These are phyloP conservation scores for Patellaria atrata DNA, from an alignment of 495 filamentous ascomycete genomes.

Conservation along the genomic window DNA sequence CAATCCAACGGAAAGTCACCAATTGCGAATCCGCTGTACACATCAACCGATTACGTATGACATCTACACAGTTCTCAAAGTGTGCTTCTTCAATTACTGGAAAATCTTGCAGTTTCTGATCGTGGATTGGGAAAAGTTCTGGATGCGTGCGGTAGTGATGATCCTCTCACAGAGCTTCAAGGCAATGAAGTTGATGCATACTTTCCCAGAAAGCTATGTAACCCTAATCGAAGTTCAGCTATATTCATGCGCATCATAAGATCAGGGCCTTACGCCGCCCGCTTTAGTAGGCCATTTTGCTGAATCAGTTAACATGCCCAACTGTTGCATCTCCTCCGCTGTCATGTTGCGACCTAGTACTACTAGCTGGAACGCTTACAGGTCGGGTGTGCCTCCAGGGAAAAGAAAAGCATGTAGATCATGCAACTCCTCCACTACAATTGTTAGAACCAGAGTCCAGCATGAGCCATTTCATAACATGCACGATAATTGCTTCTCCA, in stretches of 20 bases:
- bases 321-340: neutral
- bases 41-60: conserved; percentile 1
- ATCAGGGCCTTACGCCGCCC: neutral
- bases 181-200: conserved; percentile 1
- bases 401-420: neutral
- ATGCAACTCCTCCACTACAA: neutral
- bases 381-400: neutral
- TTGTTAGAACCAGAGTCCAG: too few species aligned
- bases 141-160: conserved; percentile 1
- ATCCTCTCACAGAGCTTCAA: conserved; percentile 1
- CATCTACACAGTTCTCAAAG: conserved; percentile 2
- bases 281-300: neutral
- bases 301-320: neutral
- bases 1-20: neutral
- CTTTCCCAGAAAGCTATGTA: neutral
- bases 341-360: too few species aligned
- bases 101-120: neutral
- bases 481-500: too few species aligned
- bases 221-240: conserved; percentile 1
- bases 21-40: neutral
- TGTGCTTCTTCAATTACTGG: neutral
- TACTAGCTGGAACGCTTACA: too few species aligned
- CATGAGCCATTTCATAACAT: too few species aligned
- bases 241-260: neutral
- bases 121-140: neutral